These are phyloP conservation scores for Trichoderma arundinaceum DNA, from an alignment of 2,329 filamentous ascomycete genomes.

Conservation along the genomic window DNA sequence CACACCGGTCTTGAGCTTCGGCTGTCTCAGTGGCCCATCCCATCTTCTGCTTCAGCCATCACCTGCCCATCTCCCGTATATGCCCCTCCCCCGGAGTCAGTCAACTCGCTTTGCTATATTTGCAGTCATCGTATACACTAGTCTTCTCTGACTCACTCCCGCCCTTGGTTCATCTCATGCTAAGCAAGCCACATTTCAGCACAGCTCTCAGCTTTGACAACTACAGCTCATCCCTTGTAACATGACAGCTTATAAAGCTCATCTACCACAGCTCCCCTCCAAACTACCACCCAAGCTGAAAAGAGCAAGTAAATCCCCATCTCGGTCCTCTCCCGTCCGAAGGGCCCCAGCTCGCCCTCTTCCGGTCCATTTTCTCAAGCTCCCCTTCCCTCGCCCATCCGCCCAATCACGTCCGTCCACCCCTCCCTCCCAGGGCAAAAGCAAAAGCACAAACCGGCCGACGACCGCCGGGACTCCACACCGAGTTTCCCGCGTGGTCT, in stretches of 20 bases:
- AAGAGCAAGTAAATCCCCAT: background rate
- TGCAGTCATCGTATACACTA: background rate
- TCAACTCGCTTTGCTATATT: background rate
- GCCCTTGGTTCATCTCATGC: background rate
- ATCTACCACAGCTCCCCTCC: background rate
- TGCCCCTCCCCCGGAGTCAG: background rate
- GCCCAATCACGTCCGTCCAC: conserved; percentile 17
- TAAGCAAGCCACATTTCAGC: background rate
- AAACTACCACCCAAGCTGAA: background rate
- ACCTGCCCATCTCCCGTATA: conserved; percentile 9
- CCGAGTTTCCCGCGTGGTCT: conserved; percentile 27
- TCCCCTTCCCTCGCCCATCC: background rate
- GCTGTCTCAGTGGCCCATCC: conserved; percentile 8
- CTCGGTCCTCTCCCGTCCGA: background rate
- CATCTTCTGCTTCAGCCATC: background rate
- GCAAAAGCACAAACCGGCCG: background rate
- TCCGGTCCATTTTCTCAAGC: conserved; percentile 27
- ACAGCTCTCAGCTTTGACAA: background rate
- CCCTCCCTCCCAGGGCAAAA: background rate
- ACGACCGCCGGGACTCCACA: conserved; percentile 15
- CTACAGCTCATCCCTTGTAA: background rate
- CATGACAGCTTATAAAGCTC: background rate
- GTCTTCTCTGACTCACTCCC: background rate
- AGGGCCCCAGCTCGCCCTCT: background rate
- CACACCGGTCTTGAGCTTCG: background rate